phyloP scores from a whole-genome alignment of 1,284 basidiomycete species.

The Fomitopsis palustris region DNA sequence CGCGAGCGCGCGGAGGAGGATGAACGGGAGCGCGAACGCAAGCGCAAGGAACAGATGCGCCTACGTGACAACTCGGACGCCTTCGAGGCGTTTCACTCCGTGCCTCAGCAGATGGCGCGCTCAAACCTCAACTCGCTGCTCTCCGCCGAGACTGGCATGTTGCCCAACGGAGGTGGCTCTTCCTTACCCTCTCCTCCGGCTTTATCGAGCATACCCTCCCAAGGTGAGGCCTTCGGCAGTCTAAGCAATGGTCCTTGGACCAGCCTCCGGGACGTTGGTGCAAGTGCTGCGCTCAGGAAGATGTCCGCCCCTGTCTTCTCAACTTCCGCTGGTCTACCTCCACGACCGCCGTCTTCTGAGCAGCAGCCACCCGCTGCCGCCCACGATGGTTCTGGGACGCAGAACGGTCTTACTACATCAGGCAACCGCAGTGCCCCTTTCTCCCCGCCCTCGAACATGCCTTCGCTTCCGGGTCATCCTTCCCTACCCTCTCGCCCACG shows the following conservation, averaged over 20 bases:
- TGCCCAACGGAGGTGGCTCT: constrained; percentile 4
- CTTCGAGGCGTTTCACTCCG: constrained; percentile 75
- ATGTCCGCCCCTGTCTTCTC: constrained; percentile 24
- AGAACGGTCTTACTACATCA: constrained; percentile 19
- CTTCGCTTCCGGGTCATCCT: constrained; percentile 27
- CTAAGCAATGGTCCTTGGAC: constrained; percentile 20
- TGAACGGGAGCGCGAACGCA: constrained; percentile 52
- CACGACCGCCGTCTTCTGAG: constrained; percentile 23
- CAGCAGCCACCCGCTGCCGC: constrained; percentile 18
- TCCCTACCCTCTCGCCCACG: constrained; percentile 31
- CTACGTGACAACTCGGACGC: constrained; percentile 42
- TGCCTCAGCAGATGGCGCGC: constrained; percentile 41
- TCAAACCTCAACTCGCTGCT: constrained; percentile 33
- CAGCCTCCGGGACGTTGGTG: constrained; percentile 24
- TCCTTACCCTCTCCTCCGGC: constrained; percentile 18
- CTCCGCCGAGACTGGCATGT: constrained; percentile 28
- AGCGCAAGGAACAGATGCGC: constrained; percentile 45
- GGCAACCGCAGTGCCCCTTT: constrained; percentile 25
- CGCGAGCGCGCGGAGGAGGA: constrained; percentile 65
- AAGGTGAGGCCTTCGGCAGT: constrained; percentile 13
- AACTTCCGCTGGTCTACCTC: constrained; percentile 16
- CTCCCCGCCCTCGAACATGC: constrained; percentile 28
- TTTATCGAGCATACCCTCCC: constrained; percentile 16
- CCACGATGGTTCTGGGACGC: constrained; percentile 17
- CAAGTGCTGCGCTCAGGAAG: constrained; percentile 27